Evolutionary conservation across 2,329 filamentous ascomycete genomes (phyloP).

Genomic region (Neurospora crassa): DNA sequence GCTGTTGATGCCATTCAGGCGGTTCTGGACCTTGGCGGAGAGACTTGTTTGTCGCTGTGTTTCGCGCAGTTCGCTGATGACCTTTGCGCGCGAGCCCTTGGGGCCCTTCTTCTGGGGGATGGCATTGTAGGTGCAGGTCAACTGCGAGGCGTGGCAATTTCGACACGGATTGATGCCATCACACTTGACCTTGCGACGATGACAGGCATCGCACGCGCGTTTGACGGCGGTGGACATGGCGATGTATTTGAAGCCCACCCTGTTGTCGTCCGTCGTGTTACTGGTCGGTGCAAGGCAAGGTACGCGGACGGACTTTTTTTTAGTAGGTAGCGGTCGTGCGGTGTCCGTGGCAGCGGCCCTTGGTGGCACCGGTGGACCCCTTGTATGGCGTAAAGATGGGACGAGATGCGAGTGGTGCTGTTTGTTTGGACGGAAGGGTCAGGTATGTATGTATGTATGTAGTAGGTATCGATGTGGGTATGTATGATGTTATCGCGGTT

Average conservation of each 20-base stretch:
- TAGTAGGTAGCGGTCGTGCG: constrained; percentile 1
- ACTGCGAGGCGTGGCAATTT: constrained; percentile 57
- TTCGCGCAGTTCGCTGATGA: constrained; percentile 64
- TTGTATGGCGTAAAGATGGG: constrained; percentile 1
- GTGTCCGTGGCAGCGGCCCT: constrained; percentile 3
- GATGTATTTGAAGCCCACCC: neutral
- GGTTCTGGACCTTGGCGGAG: constrained; percentile 50
- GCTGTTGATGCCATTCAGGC: constrained; percentile 45
- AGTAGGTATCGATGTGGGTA: neutral
- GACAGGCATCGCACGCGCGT: constrained; percentile 62
- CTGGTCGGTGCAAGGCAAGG: neutral
- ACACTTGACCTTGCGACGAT: constrained; percentile 67
- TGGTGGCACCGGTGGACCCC: constrained; percentile 1
- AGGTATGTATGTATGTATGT: neutral
- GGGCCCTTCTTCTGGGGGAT: constrained; percentile 70
- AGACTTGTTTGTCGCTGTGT: constrained; percentile 58
- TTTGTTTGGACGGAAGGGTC: neutral
- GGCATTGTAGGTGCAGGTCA: constrained; percentile 65
- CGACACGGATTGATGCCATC: constrained; percentile 62
- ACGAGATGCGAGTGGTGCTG: neutral
- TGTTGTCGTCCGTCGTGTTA: neutral
- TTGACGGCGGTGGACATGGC: constrained; percentile 44
- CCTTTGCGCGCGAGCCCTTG: constrained; percentile 64
- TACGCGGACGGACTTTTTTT: constrained; percentile 1
- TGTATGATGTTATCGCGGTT: neutral